Base-by-base conservation (phyloP, 768 basidiomycete species). In the Russula emetica region DNA sequence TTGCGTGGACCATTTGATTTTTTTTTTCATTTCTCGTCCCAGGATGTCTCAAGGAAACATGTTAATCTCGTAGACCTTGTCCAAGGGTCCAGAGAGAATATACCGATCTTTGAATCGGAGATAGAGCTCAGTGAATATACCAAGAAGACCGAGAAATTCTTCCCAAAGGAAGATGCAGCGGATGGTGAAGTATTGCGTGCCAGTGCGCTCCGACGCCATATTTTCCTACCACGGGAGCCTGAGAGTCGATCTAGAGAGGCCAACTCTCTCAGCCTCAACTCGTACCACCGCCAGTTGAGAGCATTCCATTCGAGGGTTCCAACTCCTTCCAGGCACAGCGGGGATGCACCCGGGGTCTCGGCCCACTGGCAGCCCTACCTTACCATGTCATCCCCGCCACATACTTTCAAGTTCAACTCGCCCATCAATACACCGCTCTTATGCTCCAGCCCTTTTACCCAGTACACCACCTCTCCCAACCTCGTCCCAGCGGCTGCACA, bases 1-100 rank as follows among this genome's bases (percentile, higher is more conserved):
- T 49, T 16, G 20, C 47, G 32, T 22, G 22, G 44, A 51, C 8
- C 55, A n/a, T n/a, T 24, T 38, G 13, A 20, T 32, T 10, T 32
- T 18, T 45, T 32, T 10, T 32, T 18, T 45, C 32, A 60, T 3
- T 14, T 34, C 22, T 22, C 7, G 36, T 9, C 26, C 16, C 26
- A 60, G 55, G 63, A n/a, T 4, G 58, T 60, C 30, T n/a, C 10
- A 22, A 20, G 14, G 38, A 60, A 60, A 24, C 54, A 72, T 14
- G 70, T 77, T 51, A 75, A 77, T 49, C 67, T 76, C 4, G 67
- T 74, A 26, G 73, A 76, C 52, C 69, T 77, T 44, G 50, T 76
- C 22, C 63, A 74, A 22, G 58, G 68, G 0, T 61, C 36, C 1
- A 56, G 59, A 18, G 66, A 66, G 1, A 64, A 60, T 6, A 71